phyloP scores from a whole-genome alignment of 306 rosid species.

The Albizia julibrissin region DNA sequence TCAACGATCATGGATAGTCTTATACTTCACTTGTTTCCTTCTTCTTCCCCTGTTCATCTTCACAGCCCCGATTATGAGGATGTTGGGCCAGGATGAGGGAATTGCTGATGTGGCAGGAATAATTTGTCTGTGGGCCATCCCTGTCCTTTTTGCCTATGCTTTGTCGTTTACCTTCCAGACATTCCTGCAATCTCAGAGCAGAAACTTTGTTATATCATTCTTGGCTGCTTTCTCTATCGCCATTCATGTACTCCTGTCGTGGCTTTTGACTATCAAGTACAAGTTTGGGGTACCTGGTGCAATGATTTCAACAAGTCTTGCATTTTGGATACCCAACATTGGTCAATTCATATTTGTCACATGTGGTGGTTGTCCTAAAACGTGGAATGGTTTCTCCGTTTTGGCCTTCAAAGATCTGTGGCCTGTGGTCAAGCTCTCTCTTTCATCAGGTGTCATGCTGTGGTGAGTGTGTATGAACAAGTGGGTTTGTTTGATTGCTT shows the following conservation, averaged over 20 bases:
- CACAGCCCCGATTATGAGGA: conserved; percentile 39
- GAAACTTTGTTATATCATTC: not conserved
- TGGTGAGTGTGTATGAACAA: not conserved
- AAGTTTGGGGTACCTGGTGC: not conserved
- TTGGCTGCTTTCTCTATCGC: not conserved
- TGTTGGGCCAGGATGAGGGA: conserved; percentile 40
- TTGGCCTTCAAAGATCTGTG: not conserved
- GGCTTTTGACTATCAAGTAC: not conserved
- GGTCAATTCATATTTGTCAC: not conserved
- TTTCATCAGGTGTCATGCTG: not conserved
- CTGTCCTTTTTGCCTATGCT: conserved; percentile 36
- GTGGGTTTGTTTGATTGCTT: not conserved
- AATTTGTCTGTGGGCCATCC: conserved; percentile 45
- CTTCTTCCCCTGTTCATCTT: conserved; percentile 49
- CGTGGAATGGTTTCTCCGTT: not conserved
- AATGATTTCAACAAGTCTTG: not conserved
- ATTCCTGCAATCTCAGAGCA: not conserved
- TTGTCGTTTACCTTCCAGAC: conserved; percentile 21
- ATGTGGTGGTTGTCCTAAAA: not conserved
- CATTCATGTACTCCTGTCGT: not conserved
- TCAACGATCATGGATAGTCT: conserved; percentile 59
- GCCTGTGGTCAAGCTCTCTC: not conserved
- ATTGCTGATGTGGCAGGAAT: conserved; percentile 42
- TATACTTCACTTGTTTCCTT: conserved; percentile 5
- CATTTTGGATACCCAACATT: not conserved